These are phyloP conservation scores for Lenwebbia sp. DNA, from an alignment of 345 rosid genomes.

Conservation along the genomic window DNA sequence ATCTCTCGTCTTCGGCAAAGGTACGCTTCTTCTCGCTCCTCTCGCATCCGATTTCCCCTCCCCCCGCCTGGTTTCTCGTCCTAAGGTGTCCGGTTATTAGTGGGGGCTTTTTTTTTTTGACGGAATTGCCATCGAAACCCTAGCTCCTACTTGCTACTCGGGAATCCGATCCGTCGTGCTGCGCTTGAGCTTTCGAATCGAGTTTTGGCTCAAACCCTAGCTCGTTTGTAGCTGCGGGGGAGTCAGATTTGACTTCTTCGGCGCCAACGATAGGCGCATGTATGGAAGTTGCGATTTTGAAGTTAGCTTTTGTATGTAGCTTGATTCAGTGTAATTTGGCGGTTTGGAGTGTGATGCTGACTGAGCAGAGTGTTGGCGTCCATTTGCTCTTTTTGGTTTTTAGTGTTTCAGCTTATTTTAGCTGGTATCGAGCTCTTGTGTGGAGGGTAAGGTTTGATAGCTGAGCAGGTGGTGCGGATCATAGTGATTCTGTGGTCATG, in stretches of 20 bases:
- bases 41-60: not conserved
- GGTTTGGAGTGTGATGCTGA: not conserved
- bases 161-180: not conserved
- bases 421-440: not conserved
- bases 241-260: not conserved
- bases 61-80: not conserved
- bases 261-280: not conserved
- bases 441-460: not conserved
- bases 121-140: slow-evolving; percentile 48
- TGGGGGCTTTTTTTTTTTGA: not conserved
- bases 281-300: not conserved
- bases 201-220: slow-evolving; percentile 32
- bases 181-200: not conserved
- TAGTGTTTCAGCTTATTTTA: not conserved
- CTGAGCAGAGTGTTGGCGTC: not conserved
- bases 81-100: not conserved
- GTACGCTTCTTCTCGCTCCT: not conserved
- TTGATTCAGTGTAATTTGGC: not conserved
- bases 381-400: not conserved
- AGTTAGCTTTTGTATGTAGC: not conserved
- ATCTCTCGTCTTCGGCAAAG: not conserved
- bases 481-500: not conserved
- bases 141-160: slow-evolving; percentile 9
- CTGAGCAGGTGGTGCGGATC: not conserved
- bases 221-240: slow-evolving; percentile 4